Base-by-base conservation (phyloP, 2,329 filamentous ascomycete genomes). In the Penicillium brasilianum region DNA sequence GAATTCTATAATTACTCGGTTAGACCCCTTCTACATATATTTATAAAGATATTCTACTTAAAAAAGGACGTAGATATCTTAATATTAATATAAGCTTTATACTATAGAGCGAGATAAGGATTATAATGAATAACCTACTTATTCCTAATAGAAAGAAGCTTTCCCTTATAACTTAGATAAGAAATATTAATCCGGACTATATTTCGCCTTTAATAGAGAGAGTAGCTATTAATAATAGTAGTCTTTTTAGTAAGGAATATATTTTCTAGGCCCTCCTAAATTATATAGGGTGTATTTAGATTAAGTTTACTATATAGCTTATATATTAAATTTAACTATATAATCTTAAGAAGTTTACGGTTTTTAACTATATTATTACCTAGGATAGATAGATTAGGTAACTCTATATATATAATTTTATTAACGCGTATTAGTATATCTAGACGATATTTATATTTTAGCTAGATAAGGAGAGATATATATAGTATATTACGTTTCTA, bases 41-140 rank as follows among this genome's bases (percentile, higher is more conserved):
- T 48, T 48, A 48, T 48, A 48, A 4, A 48, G 6, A n/a, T 48
- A 48, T n/a, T 48, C n/a, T 25, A 48, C 28, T 28, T 20, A 44
- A 25, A 9, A 18, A 6, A 44, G n/a, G 41, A 18, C 14, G 5
- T 44, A 44, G 8, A 9, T 9, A 44, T 4, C 11, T 48, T 28
- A 28, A 48, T 48, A 48, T 48, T 28, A 48, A 48, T 48, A 48
- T 48, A 48, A 14, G 25, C 44, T 28, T 48, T 16, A 30, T 48
- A 48, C n/a, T 13, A 28, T 6, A 48, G 13, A 25, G 25, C n/a
- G 2, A 48, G 22, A 11, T 48, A 48, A 10, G 25, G 20, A 11
- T 28, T 48, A 48, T 48, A 48, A 13, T 16, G 20, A 25, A 48
- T 13, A 25, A 48, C n/a, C 44, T 48, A 48, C 11, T 48, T 28